These are phyloP conservation scores for Aciculosporium take DNA, from an alignment of 2,329 filamentous ascomycete species.

Conservation along the genomic window DNA sequence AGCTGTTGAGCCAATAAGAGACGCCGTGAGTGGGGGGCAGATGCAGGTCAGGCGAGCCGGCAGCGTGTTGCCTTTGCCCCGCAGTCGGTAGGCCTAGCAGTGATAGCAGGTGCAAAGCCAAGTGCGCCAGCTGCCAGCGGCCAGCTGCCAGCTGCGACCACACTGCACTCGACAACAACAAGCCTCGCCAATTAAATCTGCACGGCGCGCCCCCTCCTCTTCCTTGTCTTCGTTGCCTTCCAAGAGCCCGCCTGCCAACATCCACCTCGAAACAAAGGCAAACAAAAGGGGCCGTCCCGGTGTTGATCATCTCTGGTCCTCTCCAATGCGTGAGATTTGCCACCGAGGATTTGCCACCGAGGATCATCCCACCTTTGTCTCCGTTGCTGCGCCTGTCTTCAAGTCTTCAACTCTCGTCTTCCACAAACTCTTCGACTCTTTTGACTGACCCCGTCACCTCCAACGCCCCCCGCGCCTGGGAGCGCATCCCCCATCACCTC, in stretches of 20 bases:
- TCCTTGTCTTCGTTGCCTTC: no score
- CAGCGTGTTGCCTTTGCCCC: no score
- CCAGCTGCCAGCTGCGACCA: no score
- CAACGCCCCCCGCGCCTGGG: neutral
- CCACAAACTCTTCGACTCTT: neutral
- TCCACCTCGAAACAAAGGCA: neutral
- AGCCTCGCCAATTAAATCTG: no score
- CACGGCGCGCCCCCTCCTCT: no score
- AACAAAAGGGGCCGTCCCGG: neutral
- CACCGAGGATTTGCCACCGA: neutral
- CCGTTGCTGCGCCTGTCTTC: neutral
- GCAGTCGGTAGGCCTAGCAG: no score
- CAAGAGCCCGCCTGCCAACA: neutral
- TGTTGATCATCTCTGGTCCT: neutral
- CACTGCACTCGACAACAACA: no score
- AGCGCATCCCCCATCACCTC: neutral
- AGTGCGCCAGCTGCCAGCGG: no score
- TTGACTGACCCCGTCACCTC: neutral
- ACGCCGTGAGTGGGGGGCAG: no score
- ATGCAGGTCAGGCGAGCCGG: no score
- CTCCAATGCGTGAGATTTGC: neutral
- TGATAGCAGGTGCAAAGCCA: no score
- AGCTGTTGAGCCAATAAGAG: no score
- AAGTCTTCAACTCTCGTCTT: neutral
- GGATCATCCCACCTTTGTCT: neutral